Evolutionary conservation across 2,329 filamentous ascomycete species (phyloP).

Genomic region (Colletotrichum musae): DNA sequence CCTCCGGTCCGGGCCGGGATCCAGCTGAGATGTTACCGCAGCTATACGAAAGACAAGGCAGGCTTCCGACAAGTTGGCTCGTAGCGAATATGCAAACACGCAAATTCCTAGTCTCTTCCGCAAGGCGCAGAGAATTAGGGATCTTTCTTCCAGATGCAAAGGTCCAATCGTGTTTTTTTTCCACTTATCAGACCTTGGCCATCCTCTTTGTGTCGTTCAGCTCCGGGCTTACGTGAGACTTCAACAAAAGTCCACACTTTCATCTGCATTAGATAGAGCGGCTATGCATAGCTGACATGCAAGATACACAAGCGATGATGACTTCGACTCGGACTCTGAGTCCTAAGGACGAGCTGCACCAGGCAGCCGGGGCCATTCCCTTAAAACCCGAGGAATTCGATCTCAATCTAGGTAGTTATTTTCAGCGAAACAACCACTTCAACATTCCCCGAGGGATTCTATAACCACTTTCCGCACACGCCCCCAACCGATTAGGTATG

Average conservation of each 20-base stretch:
- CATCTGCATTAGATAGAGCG: background rate
- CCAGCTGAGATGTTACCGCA: background rate
- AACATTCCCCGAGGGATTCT: background rate
- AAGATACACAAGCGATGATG: background rate
- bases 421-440: background rate
- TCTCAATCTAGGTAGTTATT: background rate
- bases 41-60: background rate
- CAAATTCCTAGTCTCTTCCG: too few relatives aligned
- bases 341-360: background rate
- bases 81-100: background rate
- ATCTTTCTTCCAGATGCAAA: too few relatives aligned
- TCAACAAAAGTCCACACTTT: background rate
- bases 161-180: too few relatives aligned
- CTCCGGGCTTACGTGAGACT: slow-evolving; percentile 29
- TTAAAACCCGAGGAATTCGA: slow-evolving; percentile 14
- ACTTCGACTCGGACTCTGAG: background rate
- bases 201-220: background rate
- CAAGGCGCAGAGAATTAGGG: too few relatives aligned
- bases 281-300: background rate
- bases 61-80: background rate
- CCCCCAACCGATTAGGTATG: too few relatives aligned
- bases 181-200: background rate
- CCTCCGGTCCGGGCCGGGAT: background rate
- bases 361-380: background rate
- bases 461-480: background rate